phyloP scores from a whole-genome alignment of 257 asterid genomes.

The Solanum sitiens region DNA sequence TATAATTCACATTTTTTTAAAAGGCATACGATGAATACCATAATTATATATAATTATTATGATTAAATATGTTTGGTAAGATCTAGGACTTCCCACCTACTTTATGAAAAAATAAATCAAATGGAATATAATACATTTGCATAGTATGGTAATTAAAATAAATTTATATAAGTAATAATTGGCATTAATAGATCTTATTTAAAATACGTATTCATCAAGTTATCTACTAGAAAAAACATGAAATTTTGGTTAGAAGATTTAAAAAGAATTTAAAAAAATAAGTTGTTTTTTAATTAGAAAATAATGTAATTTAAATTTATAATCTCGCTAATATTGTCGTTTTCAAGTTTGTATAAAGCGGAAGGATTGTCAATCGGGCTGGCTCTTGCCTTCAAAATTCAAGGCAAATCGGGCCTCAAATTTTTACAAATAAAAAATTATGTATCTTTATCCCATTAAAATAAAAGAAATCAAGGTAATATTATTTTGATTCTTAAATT shows the following conservation, averaged over 20 bases:
- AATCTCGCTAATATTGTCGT: too few relatives aligned
- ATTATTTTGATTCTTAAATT: too few relatives aligned
- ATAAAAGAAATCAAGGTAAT: too few relatives aligned
- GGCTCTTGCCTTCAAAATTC: too few relatives aligned
- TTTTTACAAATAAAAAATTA: too few relatives aligned
- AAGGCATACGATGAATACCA: not conserved
- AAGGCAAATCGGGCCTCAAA: too few relatives aligned
- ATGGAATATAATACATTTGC: not conserved
- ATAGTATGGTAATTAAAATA: not conserved
- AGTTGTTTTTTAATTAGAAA: too few relatives aligned
- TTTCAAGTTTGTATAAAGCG: too few relatives aligned
- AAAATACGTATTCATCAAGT: not conserved
- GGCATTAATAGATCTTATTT: not conserved
- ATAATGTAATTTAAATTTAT: too few relatives aligned
- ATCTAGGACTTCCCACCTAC: not conserved
- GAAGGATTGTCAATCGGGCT: not conserved
- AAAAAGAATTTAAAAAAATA: not conserved
- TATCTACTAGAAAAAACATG: not conserved
- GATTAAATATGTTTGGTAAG: not conserved
- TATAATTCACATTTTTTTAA: not conserved
- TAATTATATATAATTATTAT: not conserved
- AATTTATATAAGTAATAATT: not conserved
- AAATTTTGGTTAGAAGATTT: not conserved
- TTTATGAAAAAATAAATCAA: not conserved
- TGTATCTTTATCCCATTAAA: too few relatives aligned